A percentile compares a stretch with the other conserved stretches of the same genome.
These are phyloP conservation scores for Tricharina praecox DNA, from an alignment of 495 filamentous ascomycete species.

Conservation along the genomic window DNA sequence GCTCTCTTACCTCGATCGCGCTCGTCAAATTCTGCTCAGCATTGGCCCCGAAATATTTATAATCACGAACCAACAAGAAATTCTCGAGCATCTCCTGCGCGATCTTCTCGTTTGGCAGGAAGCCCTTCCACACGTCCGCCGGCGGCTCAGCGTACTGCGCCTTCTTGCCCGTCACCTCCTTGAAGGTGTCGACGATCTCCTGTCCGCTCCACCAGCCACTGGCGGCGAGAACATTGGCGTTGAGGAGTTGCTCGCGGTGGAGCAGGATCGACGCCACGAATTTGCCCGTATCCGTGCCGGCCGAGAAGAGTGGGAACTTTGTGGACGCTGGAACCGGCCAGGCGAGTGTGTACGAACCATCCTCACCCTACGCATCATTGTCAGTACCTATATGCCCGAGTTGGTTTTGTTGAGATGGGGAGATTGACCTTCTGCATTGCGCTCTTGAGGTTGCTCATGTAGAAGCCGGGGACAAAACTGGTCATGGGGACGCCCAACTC, in stretches of 20 bases:
- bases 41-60: slow-evolving; percentile 7
- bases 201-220: slow-evolving; percentile 35
- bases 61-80: slow-evolving; percentile 9
- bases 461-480: slow-evolving; percentile 42
- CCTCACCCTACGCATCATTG: slow-evolving; percentile 15
- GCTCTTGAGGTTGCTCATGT: slow-evolving; percentile 36
- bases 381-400: too few relatives aligned
- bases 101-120: slow-evolving; percentile 20
- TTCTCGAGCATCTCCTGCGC: slow-evolving; percentile 11
- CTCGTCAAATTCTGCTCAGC: neutral
- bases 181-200: slow-evolving; percentile 35
- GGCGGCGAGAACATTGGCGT: slow-evolving; percentile 33
- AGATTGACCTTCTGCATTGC: slow-evolving; percentile 14
- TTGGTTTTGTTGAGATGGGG: too few relatives aligned
- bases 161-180: slow-evolving; percentile 33
- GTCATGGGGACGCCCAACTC: slow-evolving; percentile 33
- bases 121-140: slow-evolving; percentile 33
- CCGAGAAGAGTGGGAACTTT: slow-evolving; percentile 37
- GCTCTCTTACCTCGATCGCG: neutral
- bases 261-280: slow-evolving; percentile 38
- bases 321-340: slow-evolving; percentile 31
- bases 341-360: slow-evolving; percentile 30
- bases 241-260: slow-evolving; percentile 29
- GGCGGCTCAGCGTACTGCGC: slow-evolving; percentile 31
- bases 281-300: slow-evolving; percentile 30